A percentile compares a stretch with the other conserved stretches of the same genome.
phyloP scores from a whole-genome alignment of 768 basidiomycete genomes.

The Clitopilus hobsonii region DNA sequence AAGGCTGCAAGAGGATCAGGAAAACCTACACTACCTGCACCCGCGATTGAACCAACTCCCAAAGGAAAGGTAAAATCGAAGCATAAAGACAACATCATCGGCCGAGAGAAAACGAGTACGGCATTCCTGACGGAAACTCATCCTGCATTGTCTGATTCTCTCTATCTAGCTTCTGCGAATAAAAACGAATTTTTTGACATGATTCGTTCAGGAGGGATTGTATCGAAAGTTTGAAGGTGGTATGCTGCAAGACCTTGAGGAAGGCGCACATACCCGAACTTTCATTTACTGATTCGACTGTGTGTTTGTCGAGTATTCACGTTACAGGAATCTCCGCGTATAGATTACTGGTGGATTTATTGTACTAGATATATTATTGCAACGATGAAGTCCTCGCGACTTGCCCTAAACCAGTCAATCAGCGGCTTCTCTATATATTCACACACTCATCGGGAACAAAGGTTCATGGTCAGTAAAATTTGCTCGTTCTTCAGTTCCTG shows the following conservation, averaged over 20 bases:
- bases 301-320: too few relatives aligned
- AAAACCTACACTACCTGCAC: constrained; percentile 69
- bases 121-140: constrained; percentile 1
- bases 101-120: constrained; percentile 56
- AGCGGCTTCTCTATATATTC: neutral
- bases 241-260: too few relatives aligned
- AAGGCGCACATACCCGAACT: too few relatives aligned
- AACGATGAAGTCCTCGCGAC: neutral
- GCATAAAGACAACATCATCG: constrained; percentile 49
- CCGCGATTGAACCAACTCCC: constrained; percentile 35
- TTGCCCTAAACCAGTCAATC: constrained; percentile 4
- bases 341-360: too few relatives aligned
- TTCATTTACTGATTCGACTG: neutral
- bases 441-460: neutral
- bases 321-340: too few relatives aligned
- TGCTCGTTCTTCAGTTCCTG: neutral
- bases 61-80: constrained; percentile 41
- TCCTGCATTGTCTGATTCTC: constrained; percentile 6
- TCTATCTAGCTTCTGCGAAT: constrained; percentile 45
- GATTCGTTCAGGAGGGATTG: constrained; percentile 76
- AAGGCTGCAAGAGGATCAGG: constrained; percentile 67
- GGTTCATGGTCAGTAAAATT: constrained; percentile 8
- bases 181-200: constrained; percentile 79
- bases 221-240: constrained; percentile 56
- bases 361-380: neutral